A percentile compares a stretch with the other conserved stretches of the same genome.
phyloP scores from a whole-genome alignment of 495 filamentous ascomycete species.

The Sphaerosporella brunnea region DNA sequence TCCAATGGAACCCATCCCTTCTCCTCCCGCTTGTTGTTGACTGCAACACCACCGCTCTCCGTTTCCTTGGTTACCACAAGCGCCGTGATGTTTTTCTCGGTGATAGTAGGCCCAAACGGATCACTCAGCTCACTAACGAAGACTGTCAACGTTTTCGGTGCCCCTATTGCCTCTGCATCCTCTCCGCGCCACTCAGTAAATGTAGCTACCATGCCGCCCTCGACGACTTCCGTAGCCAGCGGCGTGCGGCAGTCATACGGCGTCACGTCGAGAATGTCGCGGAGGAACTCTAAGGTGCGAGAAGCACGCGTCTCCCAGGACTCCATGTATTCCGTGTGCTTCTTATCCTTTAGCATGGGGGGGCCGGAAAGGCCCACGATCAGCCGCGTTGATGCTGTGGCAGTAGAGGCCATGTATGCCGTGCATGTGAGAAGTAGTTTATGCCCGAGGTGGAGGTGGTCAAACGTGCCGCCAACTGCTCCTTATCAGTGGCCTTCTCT shows the following conservation, averaged over 20 bases:
- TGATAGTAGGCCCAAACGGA: constrained; percentile 80
- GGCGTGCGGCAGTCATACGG: constrained; percentile 12
- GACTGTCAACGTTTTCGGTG: constrained; percentile 30
- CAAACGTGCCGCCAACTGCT: constrained; percentile 76
- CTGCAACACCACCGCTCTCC: constrained; percentile 57
- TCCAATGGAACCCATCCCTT: constrained; percentile 61
- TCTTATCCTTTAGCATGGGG: constrained; percentile 69
- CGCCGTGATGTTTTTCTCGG: constrained; percentile 56
- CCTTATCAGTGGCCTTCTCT: too few relatives aligned
- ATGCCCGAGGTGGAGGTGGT: constrained; percentile 91
- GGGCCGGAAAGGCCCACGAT: constrained; percentile 80
- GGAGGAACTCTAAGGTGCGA: constrained; percentile 51
- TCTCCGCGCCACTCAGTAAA: not conserved
- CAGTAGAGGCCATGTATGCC: constrained; percentile 36
- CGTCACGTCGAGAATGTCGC: constrained; percentile 41
- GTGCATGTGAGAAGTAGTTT: constrained; percentile 80
- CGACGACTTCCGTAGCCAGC: constrained; percentile 21
- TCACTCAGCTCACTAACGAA: constrained; percentile 74
- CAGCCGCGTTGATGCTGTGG: too few relatives aligned
- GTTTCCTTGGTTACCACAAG: constrained; percentile 86
- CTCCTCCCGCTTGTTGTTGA: constrained; percentile 62
- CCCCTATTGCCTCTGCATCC: not conserved
- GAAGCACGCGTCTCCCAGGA: constrained; percentile 56
- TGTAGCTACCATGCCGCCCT: not conserved
- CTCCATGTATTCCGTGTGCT: constrained; percentile 61